phyloP scores from a whole-genome alignment of 306 rosid genomes.

The Castanea crenata region DNA sequence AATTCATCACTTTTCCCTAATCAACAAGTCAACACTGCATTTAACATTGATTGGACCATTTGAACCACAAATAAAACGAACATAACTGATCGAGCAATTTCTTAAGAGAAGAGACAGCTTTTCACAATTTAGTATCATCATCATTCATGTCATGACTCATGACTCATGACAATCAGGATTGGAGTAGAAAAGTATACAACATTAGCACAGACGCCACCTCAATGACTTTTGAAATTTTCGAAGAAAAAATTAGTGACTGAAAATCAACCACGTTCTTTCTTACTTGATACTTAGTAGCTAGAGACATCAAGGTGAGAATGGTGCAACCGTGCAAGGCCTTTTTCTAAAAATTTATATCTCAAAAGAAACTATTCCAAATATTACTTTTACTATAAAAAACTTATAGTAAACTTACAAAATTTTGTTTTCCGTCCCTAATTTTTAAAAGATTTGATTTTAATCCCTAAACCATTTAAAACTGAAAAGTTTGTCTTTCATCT shows the following conservation, averaged over 20 bases:
- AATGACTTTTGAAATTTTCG: background rate
- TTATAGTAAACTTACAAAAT: no score
- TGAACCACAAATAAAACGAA: background rate
- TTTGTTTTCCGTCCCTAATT: no score
- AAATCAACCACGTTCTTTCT: background rate
- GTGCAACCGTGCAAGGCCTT: background rate
- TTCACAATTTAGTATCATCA: background rate
- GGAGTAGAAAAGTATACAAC: background rate
- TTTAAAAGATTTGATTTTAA: no score
- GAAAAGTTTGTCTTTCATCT: no score
- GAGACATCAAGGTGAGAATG: background rate
- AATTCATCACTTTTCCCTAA: constrained; percentile 94
- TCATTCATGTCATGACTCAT: no score
- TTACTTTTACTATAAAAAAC: no score
- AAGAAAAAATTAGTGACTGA: background rate
- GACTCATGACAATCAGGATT: background rate
- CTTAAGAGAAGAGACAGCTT: background rate
- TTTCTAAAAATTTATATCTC: background rate
- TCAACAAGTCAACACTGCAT: background rate
- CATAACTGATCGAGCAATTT: background rate
- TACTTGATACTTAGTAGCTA: background rate
- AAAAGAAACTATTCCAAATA: no score
- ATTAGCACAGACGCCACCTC: background rate
- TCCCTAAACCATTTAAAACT: no score
- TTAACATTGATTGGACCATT: background rate